phyloP scores from a whole-genome alignment of 768 basidiomycete species.

The Hemileccinum rubropunctum region DNA sequence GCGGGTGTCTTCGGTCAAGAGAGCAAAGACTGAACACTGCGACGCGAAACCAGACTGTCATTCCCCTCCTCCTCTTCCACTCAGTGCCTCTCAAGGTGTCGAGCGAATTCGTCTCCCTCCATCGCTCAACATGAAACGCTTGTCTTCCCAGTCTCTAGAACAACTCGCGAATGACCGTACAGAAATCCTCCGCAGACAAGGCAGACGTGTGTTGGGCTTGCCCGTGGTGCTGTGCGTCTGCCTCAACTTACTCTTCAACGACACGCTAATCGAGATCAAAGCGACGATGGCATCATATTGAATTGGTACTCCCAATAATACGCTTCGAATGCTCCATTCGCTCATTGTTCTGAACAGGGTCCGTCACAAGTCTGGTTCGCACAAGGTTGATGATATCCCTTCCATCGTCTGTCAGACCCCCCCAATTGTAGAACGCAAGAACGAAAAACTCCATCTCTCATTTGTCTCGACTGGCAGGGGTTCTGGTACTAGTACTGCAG shows the following conservation, averaged over 20 bases:
- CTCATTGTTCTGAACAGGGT: constrained; percentile 19
- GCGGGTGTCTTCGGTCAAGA: constrained; percentile 12
- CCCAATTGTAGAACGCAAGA: background rate
- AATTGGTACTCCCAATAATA: constrained; percentile 24
- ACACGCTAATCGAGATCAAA: constrained; percentile 10
- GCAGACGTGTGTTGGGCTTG: constrained; percentile 22
- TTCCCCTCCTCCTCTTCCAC: constrained; percentile 18
- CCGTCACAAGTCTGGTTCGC: constrained; percentile 2
- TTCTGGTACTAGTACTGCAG: constrained; percentile 11
- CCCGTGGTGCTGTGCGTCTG: constrained; percentile 27
- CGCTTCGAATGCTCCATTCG: background rate
- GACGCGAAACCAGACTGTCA: background rate
- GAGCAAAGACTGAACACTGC: constrained; percentile 18
- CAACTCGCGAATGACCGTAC: constrained; percentile 18
- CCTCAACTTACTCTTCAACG: background rate
- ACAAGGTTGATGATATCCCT: background rate
- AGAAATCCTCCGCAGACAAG: constrained; percentile 17
- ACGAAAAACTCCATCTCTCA: background rate
- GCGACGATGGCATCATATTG: constrained; percentile 28
- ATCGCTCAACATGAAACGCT: constrained; percentile 7
- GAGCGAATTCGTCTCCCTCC: constrained; percentile 24
- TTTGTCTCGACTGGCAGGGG: background rate
- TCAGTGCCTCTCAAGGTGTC: constrained; percentile 23
- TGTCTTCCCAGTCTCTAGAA: constrained; percentile 11
- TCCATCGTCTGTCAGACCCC: background rate